Percentiles rank a stretch among this genome's conserved stretches.
Evolutionary conservation across 768 basidiomycete genomes (phyloP).

Genomic region (Trametes villosa): DNA sequence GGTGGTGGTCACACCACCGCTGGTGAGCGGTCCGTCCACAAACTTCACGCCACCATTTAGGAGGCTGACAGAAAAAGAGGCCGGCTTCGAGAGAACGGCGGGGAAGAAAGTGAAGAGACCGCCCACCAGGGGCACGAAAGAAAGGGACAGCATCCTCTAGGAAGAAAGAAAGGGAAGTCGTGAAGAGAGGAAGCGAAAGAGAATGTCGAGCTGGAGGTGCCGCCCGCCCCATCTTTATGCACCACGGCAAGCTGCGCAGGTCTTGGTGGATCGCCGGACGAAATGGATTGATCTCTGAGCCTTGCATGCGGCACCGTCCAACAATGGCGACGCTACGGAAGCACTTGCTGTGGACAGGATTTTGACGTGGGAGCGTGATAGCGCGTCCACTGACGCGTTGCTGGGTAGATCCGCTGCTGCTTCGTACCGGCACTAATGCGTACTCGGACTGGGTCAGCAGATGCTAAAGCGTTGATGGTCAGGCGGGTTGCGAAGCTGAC

Average conservation of each 20-base stretch:
- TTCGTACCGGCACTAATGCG: no score
- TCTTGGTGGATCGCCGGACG: neutral
- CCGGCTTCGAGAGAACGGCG: neutral
- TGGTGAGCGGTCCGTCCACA: neutral
- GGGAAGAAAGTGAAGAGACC: neutral
- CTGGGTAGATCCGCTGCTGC: no score
- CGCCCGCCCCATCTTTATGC: no score
- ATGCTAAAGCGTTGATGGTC: no score
- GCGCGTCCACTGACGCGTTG: no score
- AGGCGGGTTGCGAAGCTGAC: no score
- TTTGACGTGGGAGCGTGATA: no score
- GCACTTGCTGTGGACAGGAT: no score
- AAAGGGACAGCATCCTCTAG: neutral
- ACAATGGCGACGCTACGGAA: no score
- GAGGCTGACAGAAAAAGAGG: neutral
- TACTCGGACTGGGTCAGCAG: no score
- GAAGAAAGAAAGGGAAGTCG: neutral
- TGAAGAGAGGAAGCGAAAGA: neutral
- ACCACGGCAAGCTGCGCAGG: neutral
- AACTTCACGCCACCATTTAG: neutral
- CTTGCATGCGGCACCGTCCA: no score
- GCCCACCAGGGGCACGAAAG: constrained; percentile 6
- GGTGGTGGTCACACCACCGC: neutral
- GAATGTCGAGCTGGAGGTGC: neutral
- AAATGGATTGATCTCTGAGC: neutral